phyloP scores from a whole-genome alignment of 2,329 filamentous ascomycete genomes.

The Ophiostoma sp. region DNA sequence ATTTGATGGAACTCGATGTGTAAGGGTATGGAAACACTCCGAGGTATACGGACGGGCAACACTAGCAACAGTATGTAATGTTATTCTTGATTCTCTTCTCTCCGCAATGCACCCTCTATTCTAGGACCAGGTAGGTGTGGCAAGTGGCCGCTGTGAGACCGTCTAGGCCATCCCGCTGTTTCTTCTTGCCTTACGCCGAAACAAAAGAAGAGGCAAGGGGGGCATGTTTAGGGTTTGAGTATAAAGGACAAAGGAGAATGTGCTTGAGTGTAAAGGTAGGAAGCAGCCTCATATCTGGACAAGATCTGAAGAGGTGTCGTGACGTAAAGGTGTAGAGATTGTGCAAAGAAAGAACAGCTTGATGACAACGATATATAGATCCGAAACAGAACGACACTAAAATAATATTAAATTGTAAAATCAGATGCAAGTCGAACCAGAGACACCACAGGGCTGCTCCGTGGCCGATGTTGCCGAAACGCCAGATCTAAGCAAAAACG shows the following conservation, averaged over 20 bases:
- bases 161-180: no score
- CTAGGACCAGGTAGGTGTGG: no score
- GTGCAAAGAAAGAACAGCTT: neutral
- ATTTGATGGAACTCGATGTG: no score
- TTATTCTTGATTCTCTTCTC: no score
- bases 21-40: no score
- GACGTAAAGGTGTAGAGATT: neutral
- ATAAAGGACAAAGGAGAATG: no score
- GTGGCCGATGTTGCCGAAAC: neutral
- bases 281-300: neutral
- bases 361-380: neutral
- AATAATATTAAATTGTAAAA: neutral
- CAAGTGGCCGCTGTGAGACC: no score
- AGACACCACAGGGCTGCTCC: neutral
- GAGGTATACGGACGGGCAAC: no score
- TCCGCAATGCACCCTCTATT: no score
- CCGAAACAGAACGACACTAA: neutral
- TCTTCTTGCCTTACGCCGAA: no score
- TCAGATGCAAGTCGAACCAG: neutral
- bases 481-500: neutral
- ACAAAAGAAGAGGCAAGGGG: neutral
- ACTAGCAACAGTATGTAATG: no score
- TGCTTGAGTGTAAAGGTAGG: neutral
- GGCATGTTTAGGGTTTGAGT: neutral
- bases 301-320: neutral